Percentiles rank a stretch among this genome's conserved stretches.
phyloP scores from a whole-genome alignment of 208 protist genomes.

The Crithidia mellificae region DNA sequence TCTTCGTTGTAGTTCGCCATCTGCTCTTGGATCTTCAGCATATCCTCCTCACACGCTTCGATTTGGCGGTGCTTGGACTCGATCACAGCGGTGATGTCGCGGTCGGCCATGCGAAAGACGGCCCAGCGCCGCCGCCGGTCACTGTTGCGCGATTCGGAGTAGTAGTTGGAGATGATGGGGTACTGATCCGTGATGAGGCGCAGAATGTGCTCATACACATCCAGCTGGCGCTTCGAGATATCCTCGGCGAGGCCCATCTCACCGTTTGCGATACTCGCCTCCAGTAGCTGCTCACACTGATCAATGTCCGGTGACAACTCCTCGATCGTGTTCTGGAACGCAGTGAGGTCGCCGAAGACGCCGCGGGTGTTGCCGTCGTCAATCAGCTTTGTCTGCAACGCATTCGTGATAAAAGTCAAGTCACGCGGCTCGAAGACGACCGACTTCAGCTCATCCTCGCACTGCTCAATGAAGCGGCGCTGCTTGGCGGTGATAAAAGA shows the following conservation, averaged over 20 bases:
- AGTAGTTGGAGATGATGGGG: constrained; percentile 82
- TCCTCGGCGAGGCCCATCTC: constrained; percentile 91
- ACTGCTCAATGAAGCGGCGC: constrained; percentile 79
- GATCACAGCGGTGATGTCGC: constrained; percentile 88
- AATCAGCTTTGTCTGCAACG: constrained; percentile 80
- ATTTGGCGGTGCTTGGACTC: constrained; percentile 84
- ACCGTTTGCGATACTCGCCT: constrained; percentile 85
- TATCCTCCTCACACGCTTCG: constrained; percentile 88
- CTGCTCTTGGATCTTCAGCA: constrained; percentile 83
- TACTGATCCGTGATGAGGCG: constrained; percentile 88
- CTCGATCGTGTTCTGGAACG: constrained; percentile 85
- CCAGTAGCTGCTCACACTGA: constrained; percentile 88
- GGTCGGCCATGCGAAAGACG: constrained; percentile 90
- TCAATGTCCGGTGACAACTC: constrained; percentile 85
- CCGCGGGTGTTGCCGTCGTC: constrained; percentile 81
- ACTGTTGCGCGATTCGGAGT: constrained; percentile 70
- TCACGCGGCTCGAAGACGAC: constrained; percentile 83
- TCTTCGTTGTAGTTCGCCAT: constrained; percentile 86
- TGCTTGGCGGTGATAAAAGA: constrained; percentile 87
- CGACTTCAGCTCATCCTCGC: constrained; percentile 66
- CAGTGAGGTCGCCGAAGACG: constrained; percentile 76
- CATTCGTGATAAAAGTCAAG: constrained; percentile 80
- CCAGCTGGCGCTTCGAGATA: constrained; percentile 81
- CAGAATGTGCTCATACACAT: constrained; percentile 87
- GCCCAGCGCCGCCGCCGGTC: constrained; percentile 87